Base-by-base conservation (phyloP, 768 basidiomycete genomes). In the Tulasnella sp. region DNA sequence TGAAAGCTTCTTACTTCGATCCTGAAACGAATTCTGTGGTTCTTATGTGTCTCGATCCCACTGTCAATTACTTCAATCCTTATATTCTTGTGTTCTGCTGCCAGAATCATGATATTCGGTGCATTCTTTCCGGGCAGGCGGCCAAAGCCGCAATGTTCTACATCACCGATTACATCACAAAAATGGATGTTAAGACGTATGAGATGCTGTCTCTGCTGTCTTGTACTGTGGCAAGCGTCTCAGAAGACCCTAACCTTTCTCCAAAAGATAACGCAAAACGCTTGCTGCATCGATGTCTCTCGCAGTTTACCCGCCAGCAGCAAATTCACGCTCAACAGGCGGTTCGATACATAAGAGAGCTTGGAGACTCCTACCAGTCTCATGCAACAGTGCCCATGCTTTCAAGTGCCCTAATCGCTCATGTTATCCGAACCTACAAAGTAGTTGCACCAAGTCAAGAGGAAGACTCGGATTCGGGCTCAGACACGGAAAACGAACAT, bases 91-190 rank as follows among this genome's bases (percentile, higher is more conserved):
- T 86, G 0, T 85, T 83, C 79, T 84, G 83, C 36, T 19, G 84
- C 0, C 86, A 86, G 72, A 86, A 86, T 76, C 84, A 87, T 80
- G 83, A 86, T 16, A 44, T 44, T 12, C 8, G 16, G 14, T 44
- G 42, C 34, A 85, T 86, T 10, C 78, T 85, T 21, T 86, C 85
- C 21, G 85, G 86, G 0, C 83, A 83, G 74, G 81, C 81, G 56
- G 85, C 84, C 1, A 86, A 85, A 73, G 85, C 85, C 24, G 85
- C 85, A 0, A 85, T 86, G 83, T 86, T 85, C 75, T 86, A 86
- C 75, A 85, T 86, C 21, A 83, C 84, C 0, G 82, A 86, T 48
- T 86, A 86, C 71, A 86, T 86, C 21, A 86, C 85, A 16, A 86
- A 86, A 74, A 82, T 83, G 81, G 83, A 82, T 27, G 5, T 82